Evolutionary conservation across 345 rosid species (phyloP).

Genomic region (Erysimum cheiranthoides): DNA sequence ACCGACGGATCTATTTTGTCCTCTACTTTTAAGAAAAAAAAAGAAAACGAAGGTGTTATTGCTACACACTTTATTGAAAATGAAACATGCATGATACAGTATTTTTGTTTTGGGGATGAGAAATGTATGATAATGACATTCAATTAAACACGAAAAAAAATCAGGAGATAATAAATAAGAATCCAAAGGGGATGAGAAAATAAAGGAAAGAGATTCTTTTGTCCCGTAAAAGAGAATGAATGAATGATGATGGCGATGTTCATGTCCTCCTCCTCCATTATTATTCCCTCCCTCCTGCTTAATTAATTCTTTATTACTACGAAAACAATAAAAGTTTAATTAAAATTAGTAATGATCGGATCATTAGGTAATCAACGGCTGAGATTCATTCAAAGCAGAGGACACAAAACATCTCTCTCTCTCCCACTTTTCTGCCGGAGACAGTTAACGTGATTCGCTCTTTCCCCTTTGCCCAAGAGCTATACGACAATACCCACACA

Average conservation of each 20-base stretch:
- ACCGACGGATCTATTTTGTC: constrained; percentile 41
- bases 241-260: constrained; percentile 26
- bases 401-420: constrained; percentile 44
- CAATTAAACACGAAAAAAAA: not conserved
- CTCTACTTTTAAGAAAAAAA: constrained; percentile 30
- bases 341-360: constrained; percentile 22
- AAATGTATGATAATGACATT: constrained; percentile 30
- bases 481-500: constrained; percentile 38
- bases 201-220: constrained; percentile 16
- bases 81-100: constrained; percentile 33
- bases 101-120: not conserved
- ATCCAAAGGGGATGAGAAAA: constrained; percentile 1
- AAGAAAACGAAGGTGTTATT: not conserved
- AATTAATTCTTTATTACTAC: not conserved
- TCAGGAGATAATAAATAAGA: not conserved
- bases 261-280: not conserved
- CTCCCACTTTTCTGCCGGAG: constrained; percentile 49
- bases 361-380: constrained; percentile 34
- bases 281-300: constrained; percentile 40
- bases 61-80: constrained; percentile 28
- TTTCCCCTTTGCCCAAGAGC: constrained; percentile 42
- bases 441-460: constrained; percentile 52
- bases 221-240: constrained; percentile 24
- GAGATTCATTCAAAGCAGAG: constrained; percentile 47
- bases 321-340: too few species aligned